Evolutionary conservation across 306 rosid species (phyloP), one percentile per base, ranked within the genome.

Genomic region (Trichosanthes truncata): DNA sequence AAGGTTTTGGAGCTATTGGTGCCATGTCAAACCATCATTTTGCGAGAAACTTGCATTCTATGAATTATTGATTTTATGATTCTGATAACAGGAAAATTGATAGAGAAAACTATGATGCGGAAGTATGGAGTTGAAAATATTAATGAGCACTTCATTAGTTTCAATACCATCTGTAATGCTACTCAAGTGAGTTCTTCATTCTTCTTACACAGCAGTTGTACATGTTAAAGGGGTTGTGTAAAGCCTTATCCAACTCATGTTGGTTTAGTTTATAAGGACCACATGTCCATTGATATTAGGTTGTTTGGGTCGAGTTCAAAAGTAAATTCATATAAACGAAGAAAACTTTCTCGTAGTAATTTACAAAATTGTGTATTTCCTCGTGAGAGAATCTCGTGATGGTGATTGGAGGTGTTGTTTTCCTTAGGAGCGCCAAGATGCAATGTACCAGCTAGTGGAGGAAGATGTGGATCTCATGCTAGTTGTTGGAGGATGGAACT

Each of bases 401-500:
- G 21, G 21, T 29, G 69, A 62, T 15, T 15, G 41, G 41, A 15
- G 69, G 41, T 6, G 41, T 14, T 26, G 36, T 59, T 25, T 7
- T 21, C 49, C 62, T 78, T 88, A 91, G 97, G 98, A 91, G 89
- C 87, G 98, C 43, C 98, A 94, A 92, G 97, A 94, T 85, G 98
- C 98, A 31, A 94, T 94, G 93, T 92, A 85, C 87, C 89, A 92
- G 94, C 87, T 94, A 51, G 98, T 92, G 75, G 91, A 91, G 84
- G 57, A 89, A 75, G 84, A 89, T 53, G 4, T 92, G 79, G 98
- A 94, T 88, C 93, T 92, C 13, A 85, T 92, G 69, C 79, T 94
- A 79, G 98, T 94, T 35, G 60, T 94, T 83, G 98, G 98, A 55
- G 98, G 98, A 63, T 92, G 98, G 98, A 92, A 92, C 90, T 94